These are phyloP conservation scores for Amanita rubescens DNA, from an alignment of 768 basidiomycete species.

Conservation along the genomic window DNA sequence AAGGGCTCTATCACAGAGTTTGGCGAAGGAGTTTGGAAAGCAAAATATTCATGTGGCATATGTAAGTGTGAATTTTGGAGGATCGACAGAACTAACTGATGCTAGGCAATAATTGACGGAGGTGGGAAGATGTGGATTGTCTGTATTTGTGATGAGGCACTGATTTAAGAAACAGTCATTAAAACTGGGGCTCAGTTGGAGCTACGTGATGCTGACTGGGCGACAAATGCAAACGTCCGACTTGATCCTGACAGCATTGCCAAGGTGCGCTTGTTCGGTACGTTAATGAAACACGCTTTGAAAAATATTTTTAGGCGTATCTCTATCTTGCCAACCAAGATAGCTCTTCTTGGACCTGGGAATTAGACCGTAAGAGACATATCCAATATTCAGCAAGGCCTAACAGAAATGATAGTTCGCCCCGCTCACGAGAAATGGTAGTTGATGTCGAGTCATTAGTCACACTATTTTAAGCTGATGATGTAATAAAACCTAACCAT, in stretches of 20 bases:
- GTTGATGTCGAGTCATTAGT: background rate
- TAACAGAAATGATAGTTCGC: conserved; percentile 23
- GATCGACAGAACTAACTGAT: background rate
- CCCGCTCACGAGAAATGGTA: conserved; percentile 43
- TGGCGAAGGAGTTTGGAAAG: conserved; percentile 70
- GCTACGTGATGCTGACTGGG: conserved; percentile 29
- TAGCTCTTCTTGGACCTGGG: conserved; percentile 71
- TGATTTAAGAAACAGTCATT: conserved; percentile 23
- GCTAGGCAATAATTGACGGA: conserved; percentile 65
- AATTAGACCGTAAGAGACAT: conserved; percentile 56
- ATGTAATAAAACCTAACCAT: background rate
- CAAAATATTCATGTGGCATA: conserved; percentile 73
- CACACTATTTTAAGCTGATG: background rate
- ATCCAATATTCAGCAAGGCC: background rate
- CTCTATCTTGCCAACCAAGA: conserved; percentile 62
- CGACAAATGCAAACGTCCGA: conserved; percentile 35
- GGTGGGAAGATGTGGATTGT: conserved; percentile 23
- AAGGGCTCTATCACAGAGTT: conserved; percentile 59
- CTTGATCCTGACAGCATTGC: conserved; percentile 67
- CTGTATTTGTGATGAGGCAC: background rate
- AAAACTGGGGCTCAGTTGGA: conserved; percentile 24
- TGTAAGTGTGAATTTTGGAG: conserved; percentile 32
- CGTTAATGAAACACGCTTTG: background rate
- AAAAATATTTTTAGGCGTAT: conserved; percentile 40
- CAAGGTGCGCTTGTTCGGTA: conserved; percentile 32